These are phyloP conservation scores for Globisporangium spinosum DNA, from an alignment of 352 stramenopile species.

Conservation along the genomic window DNA sequence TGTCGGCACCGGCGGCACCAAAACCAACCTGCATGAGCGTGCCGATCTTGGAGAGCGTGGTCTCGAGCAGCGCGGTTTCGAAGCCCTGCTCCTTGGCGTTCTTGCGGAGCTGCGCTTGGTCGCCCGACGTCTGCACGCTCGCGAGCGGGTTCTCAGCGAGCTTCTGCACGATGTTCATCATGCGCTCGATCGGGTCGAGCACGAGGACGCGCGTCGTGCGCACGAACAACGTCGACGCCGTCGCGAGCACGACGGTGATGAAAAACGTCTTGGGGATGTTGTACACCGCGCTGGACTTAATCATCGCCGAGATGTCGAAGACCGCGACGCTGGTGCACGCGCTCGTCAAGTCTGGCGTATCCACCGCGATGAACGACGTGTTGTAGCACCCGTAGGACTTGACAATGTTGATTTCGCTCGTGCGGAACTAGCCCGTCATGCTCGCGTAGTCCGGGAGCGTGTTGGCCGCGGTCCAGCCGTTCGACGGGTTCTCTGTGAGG, in stretches of 20 bases:
- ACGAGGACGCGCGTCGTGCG: constrained; percentile 80
- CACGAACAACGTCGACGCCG: constrained; percentile 80
- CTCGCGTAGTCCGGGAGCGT: constrained; percentile 36
- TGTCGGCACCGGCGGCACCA: constrained; percentile 72
- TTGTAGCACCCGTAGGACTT: constrained; percentile 80
- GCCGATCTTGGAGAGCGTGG: constrained; percentile 79
- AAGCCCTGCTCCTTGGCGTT: constrained; percentile 78
- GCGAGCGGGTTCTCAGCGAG: constrained; percentile 86
- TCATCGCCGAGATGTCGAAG: constrained; percentile 74
- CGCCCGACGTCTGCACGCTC: constrained; percentile 65
- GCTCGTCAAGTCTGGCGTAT: constrained; percentile 44
- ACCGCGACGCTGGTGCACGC: constrained; percentile 72
- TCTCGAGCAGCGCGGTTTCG: constrained; percentile 75
- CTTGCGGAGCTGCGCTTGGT: constrained; percentile 65
- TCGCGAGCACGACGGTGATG: constrained; percentile 81
- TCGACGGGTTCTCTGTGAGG: constrained; percentile 55
- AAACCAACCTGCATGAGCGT: constrained; percentile 87
- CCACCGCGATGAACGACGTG: constrained; percentile 47
- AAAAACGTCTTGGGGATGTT: constrained; percentile 88
- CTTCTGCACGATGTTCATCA: constrained; percentile 88
- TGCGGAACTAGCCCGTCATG: constrained; percentile 42
- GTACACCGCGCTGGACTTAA: constrained; percentile 52
- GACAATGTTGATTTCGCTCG: constrained; percentile 66
- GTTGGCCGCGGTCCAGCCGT: constrained; percentile 40
- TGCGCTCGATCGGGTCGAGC: constrained; percentile 88